Evolutionary conservation across 192 early-diverging fungal species (phyloP).

Genomic region (Lobosporangium transversale): DNA sequence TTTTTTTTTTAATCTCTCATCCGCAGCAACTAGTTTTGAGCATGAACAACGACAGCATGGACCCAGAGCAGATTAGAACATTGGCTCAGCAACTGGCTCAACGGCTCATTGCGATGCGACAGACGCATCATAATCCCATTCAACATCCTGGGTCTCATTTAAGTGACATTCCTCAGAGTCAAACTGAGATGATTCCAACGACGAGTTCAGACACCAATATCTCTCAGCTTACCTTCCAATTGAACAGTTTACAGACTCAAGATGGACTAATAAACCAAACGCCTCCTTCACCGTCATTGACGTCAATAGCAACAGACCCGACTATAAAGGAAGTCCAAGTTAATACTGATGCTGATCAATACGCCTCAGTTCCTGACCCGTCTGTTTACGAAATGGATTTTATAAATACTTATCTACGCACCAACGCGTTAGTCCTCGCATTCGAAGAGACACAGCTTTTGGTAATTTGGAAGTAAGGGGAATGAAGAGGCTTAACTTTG

Average conservation of each 20-base stretch:
- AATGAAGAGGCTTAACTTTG: neutral
- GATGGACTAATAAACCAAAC: neutral
- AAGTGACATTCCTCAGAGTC: neutral
- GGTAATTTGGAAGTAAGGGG: slow-evolving; percentile 15
- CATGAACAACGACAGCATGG: neutral
- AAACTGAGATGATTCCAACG: neutral
- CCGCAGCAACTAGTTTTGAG: too few species aligned
- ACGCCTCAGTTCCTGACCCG: slow-evolving; percentile 16
- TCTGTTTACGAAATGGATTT: slow-evolving; percentile 43
- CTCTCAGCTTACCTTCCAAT: slow-evolving; percentile 8
- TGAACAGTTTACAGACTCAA: too few species aligned
- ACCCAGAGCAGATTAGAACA: slow-evolving; percentile 7
- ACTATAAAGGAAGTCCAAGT: too few species aligned
- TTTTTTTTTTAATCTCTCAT: too few species aligned
- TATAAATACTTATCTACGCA: neutral
- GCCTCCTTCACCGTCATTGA: neutral
- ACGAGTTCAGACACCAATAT: neutral
- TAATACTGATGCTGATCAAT: neutral
- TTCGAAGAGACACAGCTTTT: slow-evolving; percentile 43
- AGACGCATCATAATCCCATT: too few species aligned
- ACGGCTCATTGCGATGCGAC: slow-evolving; percentile 14
- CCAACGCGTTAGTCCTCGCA: slow-evolving; percentile 24
- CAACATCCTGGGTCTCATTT: neutral
- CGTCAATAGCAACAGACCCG: neutral
- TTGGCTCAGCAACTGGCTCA: slow-evolving; percentile 21